phyloP scores from a whole-genome alignment of 2,329 filamentous ascomycete species.

The Colletotrichum brevisporum region DNA sequence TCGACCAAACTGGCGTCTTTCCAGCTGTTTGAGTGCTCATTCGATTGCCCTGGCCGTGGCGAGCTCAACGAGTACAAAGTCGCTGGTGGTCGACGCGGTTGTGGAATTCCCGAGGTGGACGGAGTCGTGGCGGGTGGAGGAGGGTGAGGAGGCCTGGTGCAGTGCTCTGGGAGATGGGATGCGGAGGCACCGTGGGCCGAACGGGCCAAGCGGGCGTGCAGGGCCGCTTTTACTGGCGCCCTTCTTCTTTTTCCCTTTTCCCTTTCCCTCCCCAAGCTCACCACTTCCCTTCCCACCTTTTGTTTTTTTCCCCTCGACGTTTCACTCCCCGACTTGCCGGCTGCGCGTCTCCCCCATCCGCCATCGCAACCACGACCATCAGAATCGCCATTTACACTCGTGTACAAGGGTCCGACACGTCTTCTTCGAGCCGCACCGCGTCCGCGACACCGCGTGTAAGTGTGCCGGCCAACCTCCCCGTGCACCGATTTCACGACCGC shows the following conservation, averaged over 20 bases:
- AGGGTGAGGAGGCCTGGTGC: slow-evolving; percentile 44
- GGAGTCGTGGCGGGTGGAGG: slow-evolving; percentile 51
- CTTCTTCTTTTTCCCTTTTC: slow-evolving; percentile 47
- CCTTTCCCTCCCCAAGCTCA: slow-evolving; percentile 46
- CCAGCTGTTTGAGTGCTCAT: slow-evolving; percentile 49
- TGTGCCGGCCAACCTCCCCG: slow-evolving; percentile 37
- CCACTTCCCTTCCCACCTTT: slow-evolving; percentile 48
- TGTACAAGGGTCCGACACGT: slow-evolving; percentile 34
- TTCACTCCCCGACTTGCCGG: slow-evolving; percentile 36
- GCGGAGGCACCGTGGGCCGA: slow-evolving; percentile 41
- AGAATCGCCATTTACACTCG: slow-evolving; percentile 25
- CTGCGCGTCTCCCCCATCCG: slow-evolving; percentile 29
- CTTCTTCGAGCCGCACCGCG: slow-evolving; percentile 39
- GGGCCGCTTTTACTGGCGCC: slow-evolving; percentile 42
- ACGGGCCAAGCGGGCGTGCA: slow-evolving; percentile 41
- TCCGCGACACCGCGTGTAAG: slow-evolving; percentile 42
- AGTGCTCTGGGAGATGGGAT: slow-evolving; percentile 40
- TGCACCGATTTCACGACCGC: slow-evolving; percentile 37
- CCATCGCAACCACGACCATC: slow-evolving; percentile 36
- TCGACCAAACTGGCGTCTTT: slow-evolving; percentile 16
- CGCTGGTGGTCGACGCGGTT: slow-evolving; percentile 58
- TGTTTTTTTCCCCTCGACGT: slow-evolving; percentile 44
- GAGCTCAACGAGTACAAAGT: slow-evolving; percentile 79
- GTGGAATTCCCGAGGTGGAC: slow-evolving; percentile 48
- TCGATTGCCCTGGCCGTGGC: slow-evolving; percentile 55